Evolutionary conservation across 176 grass and related monocot species (phyloP).

Genomic region (Rhynchospora pubera): DNA sequence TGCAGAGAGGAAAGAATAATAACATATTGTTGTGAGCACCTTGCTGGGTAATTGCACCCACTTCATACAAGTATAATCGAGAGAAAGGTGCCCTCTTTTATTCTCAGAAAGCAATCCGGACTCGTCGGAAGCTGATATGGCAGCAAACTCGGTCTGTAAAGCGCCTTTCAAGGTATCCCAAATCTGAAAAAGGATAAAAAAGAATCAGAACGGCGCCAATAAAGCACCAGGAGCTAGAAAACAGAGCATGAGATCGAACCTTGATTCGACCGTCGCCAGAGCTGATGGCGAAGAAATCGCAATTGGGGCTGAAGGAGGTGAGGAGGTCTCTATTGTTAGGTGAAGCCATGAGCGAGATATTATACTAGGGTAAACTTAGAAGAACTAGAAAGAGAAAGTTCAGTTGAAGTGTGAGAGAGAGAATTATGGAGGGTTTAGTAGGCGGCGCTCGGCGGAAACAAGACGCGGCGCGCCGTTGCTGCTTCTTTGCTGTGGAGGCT

Average conservation of each 20-base stretch:
- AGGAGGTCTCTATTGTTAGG: conserved; percentile 54
- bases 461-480: background rate
- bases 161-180: conserved; percentile 77
- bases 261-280: conserved; percentile 90
- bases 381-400: background rate
- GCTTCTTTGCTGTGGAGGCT: background rate
- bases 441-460: conserved; percentile 10
- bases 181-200: conserved; percentile 35
- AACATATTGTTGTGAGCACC: conserved; percentile 22
- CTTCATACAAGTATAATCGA: conserved; percentile 99
- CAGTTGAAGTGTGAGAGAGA: background rate
- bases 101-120: conserved; percentile 30
- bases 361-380: background rate
- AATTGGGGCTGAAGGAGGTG: conserved; percentile 58
- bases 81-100: conserved; percentile 78
- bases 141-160: conserved; percentile 72
- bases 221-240: background rate
- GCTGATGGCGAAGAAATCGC: conserved; percentile 71
- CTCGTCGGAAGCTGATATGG: conserved; percentile 43
- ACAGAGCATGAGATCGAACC: conserved; percentile 9
- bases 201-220: background rate
- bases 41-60: conserved; percentile 76
- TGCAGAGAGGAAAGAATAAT: background rate
- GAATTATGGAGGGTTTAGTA: conserved; percentile 17
- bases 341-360: conserved; percentile 18